Conservation (phyloP, 441 rosid genomes). For the Erodium chrysanthum region DNA sequence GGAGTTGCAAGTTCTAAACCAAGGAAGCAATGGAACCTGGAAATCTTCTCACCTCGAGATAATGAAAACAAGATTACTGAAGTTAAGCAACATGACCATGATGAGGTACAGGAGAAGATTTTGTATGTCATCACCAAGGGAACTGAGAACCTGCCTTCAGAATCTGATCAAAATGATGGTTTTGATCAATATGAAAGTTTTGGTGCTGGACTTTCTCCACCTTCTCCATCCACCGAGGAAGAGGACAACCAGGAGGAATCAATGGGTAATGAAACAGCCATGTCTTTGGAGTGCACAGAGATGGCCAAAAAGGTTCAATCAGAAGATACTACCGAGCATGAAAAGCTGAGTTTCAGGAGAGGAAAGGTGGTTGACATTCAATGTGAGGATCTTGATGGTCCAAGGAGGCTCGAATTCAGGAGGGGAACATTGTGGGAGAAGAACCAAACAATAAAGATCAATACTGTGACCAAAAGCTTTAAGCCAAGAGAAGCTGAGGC, state of each 20-base stretch:
- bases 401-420: too few relatives aligned
- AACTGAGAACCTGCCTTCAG: conserved; percentile 31
- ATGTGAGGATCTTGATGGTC: too few relatives aligned
- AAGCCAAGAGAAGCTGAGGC: conserved; percentile 36
- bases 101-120: conserved; percentile 44
- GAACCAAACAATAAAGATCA: conserved; percentile 28
- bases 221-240: neutral
- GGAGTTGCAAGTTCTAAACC: conserved; percentile 24
- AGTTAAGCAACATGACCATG: conserved; percentile 16
- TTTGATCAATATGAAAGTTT: neutral
- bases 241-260: neutral
- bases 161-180: conserved; percentile 26
- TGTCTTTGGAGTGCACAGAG: too few relatives aligned
- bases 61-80: conserved; percentile 4
- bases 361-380: too few relatives aligned
- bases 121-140: conserved; percentile 49
- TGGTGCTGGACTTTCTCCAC: neutral
- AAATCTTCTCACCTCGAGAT: conserved; percentile 4
- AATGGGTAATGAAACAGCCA: too few relatives aligned
- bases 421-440: conserved; percentile 17
- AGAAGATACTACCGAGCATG: too few relatives aligned
- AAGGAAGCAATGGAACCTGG: conserved; percentile 24
- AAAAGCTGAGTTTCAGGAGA: too few relatives aligned
- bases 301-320: conserved; percentile 25
- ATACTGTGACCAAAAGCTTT: conserved; percentile 26